phyloP scores from a whole-genome alignment of 805 yeast species.

The Lachancea waltii region DNA sequence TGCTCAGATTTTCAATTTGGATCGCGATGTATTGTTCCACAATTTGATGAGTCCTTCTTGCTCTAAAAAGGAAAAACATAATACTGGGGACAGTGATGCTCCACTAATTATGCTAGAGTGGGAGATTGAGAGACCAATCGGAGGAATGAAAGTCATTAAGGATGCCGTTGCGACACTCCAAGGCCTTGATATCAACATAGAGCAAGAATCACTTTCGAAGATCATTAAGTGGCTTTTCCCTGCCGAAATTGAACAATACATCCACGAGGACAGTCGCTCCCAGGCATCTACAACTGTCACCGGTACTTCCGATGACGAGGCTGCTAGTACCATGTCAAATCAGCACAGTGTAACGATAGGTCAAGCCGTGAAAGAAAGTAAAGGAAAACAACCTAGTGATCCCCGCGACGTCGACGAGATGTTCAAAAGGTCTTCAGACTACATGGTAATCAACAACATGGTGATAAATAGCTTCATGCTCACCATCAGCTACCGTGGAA shows the following conservation, averaged over 20 bases:
- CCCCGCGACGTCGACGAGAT: slow-evolving; percentile 38
- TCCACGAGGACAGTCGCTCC: slow-evolving; percentile 11
- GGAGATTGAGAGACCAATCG: slow-evolving; percentile 81
- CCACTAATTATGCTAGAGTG: slow-evolving; percentile 48
- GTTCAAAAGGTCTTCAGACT: slow-evolving; percentile 69
- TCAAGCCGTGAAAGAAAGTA: neutral
- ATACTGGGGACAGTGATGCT: slow-evolving; percentile 11
- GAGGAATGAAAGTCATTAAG: slow-evolving; percentile 81
- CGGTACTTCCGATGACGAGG: slow-evolving; percentile 14
- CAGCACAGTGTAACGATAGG: slow-evolving; percentile 6
- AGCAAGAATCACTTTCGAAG: slow-evolving; percentile 58
- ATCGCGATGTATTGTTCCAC: slow-evolving; percentile 52
- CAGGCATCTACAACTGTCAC: too few species aligned
- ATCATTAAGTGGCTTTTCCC: slow-evolving; percentile 71
- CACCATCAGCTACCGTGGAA: slow-evolving; percentile 70
- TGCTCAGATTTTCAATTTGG: slow-evolving; percentile 65
- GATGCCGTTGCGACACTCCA: slow-evolving; percentile 51
- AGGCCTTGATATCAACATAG: slow-evolving; percentile 69
- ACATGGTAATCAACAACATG: slow-evolving; percentile 59
- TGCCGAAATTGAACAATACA: slow-evolving; percentile 27
- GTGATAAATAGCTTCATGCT: slow-evolving; percentile 45
- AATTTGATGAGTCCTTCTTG: slow-evolving; percentile 54
- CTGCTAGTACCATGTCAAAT: slow-evolving; percentile 9
- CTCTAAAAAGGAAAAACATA: slow-evolving; percentile 13
- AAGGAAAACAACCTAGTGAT: slow-evolving; percentile 3